Base-by-base conservation (phyloP, 345 rosid species). In the Ailanthus altissimus region DNA sequence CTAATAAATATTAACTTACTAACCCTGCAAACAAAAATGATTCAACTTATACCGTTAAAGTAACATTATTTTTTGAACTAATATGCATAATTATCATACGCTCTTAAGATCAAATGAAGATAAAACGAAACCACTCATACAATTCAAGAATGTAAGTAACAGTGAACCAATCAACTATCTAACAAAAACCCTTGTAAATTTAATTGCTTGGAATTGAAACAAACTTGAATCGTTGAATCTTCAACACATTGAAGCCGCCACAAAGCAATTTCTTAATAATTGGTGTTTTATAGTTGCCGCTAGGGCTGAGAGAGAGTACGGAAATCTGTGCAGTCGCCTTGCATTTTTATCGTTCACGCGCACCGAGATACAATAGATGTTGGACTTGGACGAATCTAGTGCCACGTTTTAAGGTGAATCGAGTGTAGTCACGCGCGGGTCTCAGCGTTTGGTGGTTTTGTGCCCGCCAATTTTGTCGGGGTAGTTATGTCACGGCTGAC, bases 11-110 rank as follows among this genome's bases (percentile, higher is more conserved):
- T 25, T 1, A 42, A 40, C 32, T 42, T 8, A 12, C 5, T 16
- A 51, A 74, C 40, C 77, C 77, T 62, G 67, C 77, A 74, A 32
- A 74, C 21, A n/a, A 74, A 18, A 74, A 28, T 12, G 5, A 9
- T 28, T 13, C 14, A 20, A 8, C 46, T 74, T 8, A 26, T 16
- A n/a, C n/a, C 46, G 47, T 60, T 20, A 20, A 46, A 61, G 61
- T 4, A 23, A 25, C 12, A 18, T 12, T 23, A 10, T n/a, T 47
- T 60, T 57, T 38, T 14, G 10, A 71, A 18, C n/a, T 18, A 26
- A 32, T 32, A 32, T 53, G 42, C 58, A 53, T 49, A 54, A 11
- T 11, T 7, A n/a, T 42, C 68, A 63, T 1, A n/a, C 3, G 13
- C 47, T 18, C 23, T n/a, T 6, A 20, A 9, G 13, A 65, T 16